A percentile compares a stretch with the other conserved stretches of the same genome.
Conservation (phyloP, 805 yeast genomes). For the Nakazawaea ambrosiae region DNA sequence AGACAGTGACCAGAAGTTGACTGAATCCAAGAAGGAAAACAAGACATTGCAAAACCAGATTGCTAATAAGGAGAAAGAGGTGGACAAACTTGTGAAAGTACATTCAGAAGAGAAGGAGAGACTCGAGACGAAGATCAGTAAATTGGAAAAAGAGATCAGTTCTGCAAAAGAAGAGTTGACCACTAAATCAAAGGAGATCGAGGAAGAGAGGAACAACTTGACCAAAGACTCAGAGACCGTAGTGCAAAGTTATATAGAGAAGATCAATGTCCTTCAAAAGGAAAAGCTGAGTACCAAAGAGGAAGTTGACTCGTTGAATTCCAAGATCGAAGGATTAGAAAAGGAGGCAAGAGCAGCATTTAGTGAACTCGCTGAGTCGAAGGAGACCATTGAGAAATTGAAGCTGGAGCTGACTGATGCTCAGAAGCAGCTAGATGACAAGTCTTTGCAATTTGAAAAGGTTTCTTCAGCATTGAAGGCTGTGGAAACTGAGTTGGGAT, state of each 20-base stretch:
- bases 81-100: constrained; percentile 2
- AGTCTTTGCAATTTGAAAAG: constrained; percentile 8
- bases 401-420: background rate
- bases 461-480: constrained; percentile 2
- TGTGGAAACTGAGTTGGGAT: background rate
- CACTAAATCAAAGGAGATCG: constrained; percentile 36
- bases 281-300: constrained; percentile 13
- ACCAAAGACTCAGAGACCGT: constrained; percentile 44
- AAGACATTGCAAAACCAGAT: constrained; percentile 1
- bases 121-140: constrained; percentile 12
- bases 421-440: constrained; percentile 6
- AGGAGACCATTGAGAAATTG: constrained; percentile 2
- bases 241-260: constrained; percentile 40
- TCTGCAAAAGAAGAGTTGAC: constrained; percentile 27
- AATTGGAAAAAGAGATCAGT: constrained; percentile 23
- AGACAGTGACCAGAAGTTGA: constrained; percentile 8
- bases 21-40: constrained; percentile 1
- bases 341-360: background rate
- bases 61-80: background rate
- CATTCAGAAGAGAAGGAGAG: constrained; percentile 5
- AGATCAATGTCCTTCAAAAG: constrained; percentile 35
- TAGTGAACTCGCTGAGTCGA: background rate
- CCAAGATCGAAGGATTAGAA: constrained; percentile 8
- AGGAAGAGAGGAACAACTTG: constrained; percentile 39
- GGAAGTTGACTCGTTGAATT: constrained; percentile 11